Base-by-base conservation (phyloP, 164 flowering plant species). In the Berberis thunbergii region DNA sequence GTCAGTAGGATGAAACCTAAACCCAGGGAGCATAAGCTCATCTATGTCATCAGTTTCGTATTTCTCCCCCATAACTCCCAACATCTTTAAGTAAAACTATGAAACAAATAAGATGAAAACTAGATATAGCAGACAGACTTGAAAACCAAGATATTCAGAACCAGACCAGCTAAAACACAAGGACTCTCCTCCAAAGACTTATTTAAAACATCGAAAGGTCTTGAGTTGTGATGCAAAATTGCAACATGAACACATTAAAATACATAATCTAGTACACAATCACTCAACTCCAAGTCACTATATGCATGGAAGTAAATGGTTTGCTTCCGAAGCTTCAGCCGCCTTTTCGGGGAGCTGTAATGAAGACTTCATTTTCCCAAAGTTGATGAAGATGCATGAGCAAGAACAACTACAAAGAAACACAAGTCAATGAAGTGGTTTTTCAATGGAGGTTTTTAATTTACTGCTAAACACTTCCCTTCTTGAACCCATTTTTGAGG, bases 1-100 rank as follows among this genome's bases (percentile, higher is more conserved):
- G 65, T 85, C 94, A 0, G 94, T 87, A 2, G 94, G 94, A 77
- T 87, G 94, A 78, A 87, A 87, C 68, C 94, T 67, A 70, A 87
- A 87, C 46, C 94, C 90, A 7, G 94, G 94, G 10, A 85, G 71
- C 78, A 87, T 75, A 1, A 84, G 67, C 58, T 84, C 93, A 53
- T 83, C 88, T 54, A 72, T n/a, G 69, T 79, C 77, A 10, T 81
- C 78, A 2, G 42, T 69, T 44, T 81, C 82, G 64, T 49, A 63
- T 66, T 73, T 77, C 61, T 77, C 79, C 43, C 77, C 81, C 84
- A 80, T 83, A 42, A n/a, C 66, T 63, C 43, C 41, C 39, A 52
- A 4, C 44, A 40, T 40, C 8, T 39, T 42, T 26, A 56, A 39
- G 9, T 26, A 56, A 10, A 2, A 12, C 58, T 38, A 55, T 6